Evolutionary conservation across 352 stramenopile genomes (phyloP).

Genomic region (Globisporangium barbulae): DNA sequence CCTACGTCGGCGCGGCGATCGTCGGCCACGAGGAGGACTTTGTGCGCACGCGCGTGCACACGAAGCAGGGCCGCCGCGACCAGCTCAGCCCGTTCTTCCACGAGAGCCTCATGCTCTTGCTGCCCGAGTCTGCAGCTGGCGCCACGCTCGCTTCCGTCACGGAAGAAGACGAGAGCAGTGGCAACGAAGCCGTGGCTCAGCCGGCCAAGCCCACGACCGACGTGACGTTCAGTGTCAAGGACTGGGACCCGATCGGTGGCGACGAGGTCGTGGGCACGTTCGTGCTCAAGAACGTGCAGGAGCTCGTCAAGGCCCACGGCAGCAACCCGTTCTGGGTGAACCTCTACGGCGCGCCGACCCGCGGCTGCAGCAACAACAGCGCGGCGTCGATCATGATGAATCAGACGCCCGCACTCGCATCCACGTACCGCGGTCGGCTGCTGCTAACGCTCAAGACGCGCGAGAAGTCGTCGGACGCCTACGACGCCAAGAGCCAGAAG

Average conservation of each 20-base stretch:
- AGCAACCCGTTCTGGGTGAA: slow-evolving; percentile 68
- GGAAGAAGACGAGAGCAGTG: not conserved
- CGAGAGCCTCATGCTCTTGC: slow-evolving; percentile 59
- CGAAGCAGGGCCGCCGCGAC: slow-evolving; percentile 54
- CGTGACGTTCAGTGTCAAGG: slow-evolving; percentile 55
- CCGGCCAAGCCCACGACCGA: not conserved
- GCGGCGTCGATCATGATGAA: slow-evolving; percentile 58
- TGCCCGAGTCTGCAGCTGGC: slow-evolving; percentile 21
- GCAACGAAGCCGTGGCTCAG: not conserved
- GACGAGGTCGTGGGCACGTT: slow-evolving; percentile 64
- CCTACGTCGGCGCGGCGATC: slow-evolving; percentile 51
- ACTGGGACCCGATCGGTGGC: slow-evolving; percentile 62
- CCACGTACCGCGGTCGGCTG: slow-evolving; percentile 79
- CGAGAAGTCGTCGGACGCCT: slow-evolving; percentile 49
- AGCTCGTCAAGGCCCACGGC: slow-evolving; percentile 24
- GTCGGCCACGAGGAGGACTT: slow-evolving; percentile 26
- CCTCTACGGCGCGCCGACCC: slow-evolving; percentile 63
- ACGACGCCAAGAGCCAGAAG: slow-evolving; percentile 75
- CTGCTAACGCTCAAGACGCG: slow-evolving; percentile 55
- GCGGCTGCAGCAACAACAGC: slow-evolving; percentile 43
- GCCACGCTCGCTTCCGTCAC: slow-evolving; percentile 13
- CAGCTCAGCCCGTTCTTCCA: slow-evolving; percentile 60
- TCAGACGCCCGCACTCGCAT: slow-evolving; percentile 40
- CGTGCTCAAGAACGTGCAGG: slow-evolving; percentile 36
- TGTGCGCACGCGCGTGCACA: slow-evolving; percentile 68